Base-by-base conservation (phyloP, 1,284 basidiomycete genomes). In the Erythrobasidium hasegawianum region DNA sequence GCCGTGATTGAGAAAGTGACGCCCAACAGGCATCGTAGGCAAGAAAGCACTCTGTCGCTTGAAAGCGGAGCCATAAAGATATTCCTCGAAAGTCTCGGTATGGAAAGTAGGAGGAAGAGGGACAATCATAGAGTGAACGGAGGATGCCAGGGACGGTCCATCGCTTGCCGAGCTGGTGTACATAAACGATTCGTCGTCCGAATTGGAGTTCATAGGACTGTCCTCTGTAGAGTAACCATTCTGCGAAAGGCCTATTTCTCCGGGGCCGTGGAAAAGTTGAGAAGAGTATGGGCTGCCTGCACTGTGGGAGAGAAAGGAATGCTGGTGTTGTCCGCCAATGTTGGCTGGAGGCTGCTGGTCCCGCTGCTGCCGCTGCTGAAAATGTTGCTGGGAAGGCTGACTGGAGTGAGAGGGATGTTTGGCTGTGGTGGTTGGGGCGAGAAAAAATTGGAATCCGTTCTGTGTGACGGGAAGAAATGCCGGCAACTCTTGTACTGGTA, bases 241-340 rank as follows among this genome's bases (percentile, higher is more conserved):
- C n/a, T n/a, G n/a, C n/a, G 43, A 47, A 8, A 24, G n/a, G n/a
- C n/a, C 16, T 24, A 47, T 16, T 24, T 18, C n/a, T n/a, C 22
- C 43, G 7, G n/a, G 43, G 54, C 26, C 38, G 57, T 57, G 62
- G 53, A 52, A 65, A 65, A 65, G 24, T 43, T 65, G 43, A 65
- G 62, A 13, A 65, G 56, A 18, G 62, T 65, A 38, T 65, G 62
- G 40, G 62, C 62, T 41, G 62, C 62, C 41, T 65, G 62, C 41
- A 65, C 56, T 29, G 62, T 56, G 9, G 62, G 62, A 55, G 62
- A 65, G 62, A 65, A 65, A 65, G 62, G 62, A 65, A 43, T 65
- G 62, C 24, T n/a, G 50, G 3, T n/a, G 18, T 40, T 57, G 39
- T 20, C 54, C 59, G 33, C 49, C 38, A 18, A 39, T 26, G 27